Base-by-base conservation (phyloP, 1,139 yeast species). In the Candida dubliniensis region DNA sequence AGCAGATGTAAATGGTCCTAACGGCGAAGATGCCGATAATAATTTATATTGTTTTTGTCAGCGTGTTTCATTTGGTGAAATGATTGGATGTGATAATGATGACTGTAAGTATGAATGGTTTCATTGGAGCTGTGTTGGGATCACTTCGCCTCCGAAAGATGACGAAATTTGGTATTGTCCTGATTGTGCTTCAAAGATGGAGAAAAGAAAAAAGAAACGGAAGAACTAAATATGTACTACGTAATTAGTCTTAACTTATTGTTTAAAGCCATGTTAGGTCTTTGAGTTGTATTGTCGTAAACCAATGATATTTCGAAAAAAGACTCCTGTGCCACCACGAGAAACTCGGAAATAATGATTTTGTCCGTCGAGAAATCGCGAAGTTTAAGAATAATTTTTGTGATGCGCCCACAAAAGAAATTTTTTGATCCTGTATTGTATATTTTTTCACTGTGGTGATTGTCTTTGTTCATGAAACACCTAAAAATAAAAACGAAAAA, bases 81-180 rank as follows among this genome's bases (percentile, higher is more conserved):
- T 89, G 96, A 83, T 89, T 63, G 96, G 95, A 0, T 89, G 96
- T 63, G 96, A 89, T 60, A 86, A 86, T 56, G 82, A 80, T 14
- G 82, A 82, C 52, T 89, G 96, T 68, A 79, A 82, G 51, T 82
- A 73, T 56, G 96, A 88, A 61, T 89, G 96, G 96, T 89, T 88
- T 62, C 93, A 85, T 61, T 84, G 87, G 74, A 72, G 77, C 47
- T 89, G 96, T 69, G 95, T 89, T 41, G 95, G 96, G 1, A 76
- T 89, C 41, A 76, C 78, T 8, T 74, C 78, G 31, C 87, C 87
- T 2, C 90, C 91, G 0, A 79, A 77, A 54, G 87, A 82, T 41
- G 78, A 77, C 49, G 78, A 73, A 44, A 67, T 73, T 29, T 85
- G 93, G 93, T 82, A 78, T 57, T 85, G 93, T 67, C 87, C 89